Conservation (phyloP, 805 yeast species). For the Brettanomyces bruxellensis region DNA sequence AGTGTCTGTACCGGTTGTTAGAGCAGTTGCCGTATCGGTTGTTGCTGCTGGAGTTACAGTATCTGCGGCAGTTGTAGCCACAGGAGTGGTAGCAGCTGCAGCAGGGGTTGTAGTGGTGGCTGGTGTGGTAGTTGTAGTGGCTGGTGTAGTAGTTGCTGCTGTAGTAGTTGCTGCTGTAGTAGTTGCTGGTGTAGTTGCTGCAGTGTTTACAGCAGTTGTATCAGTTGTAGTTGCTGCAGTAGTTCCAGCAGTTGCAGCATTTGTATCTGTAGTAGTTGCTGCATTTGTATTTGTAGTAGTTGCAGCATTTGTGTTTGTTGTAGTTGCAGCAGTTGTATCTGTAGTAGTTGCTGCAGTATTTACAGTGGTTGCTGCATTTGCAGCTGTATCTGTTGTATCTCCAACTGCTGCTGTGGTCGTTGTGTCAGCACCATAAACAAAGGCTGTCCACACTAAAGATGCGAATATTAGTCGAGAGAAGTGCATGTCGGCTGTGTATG, state of each 20-base stretch:
- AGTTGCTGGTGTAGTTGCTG: conserved; percentile 29
- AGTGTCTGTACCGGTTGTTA: conserved; percentile 5
- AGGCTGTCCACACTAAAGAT: neutral
- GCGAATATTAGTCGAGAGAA: too few species aligned
- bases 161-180: conserved; percentile 3
- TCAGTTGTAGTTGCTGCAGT: conserved; percentile 4
- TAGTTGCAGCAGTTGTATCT: neutral
- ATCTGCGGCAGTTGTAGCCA: conserved; percentile 3
- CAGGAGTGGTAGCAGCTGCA: conserved; percentile 26
- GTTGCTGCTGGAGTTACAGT: conserved; percentile 3
- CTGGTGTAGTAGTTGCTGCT: conserved; percentile 5
- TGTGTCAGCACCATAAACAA: conserved; percentile 1
- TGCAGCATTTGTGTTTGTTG: conserved; percentile 4
- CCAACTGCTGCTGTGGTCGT: conserved; percentile 6
- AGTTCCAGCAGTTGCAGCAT: conserved; percentile 13
- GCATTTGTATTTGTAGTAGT: conserved; percentile 8
- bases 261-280: conserved; percentile 38
- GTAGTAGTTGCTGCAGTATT: conserved; percentile 2
- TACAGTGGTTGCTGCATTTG: conserved; percentile 27
- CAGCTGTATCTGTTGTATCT: conserved; percentile 6
- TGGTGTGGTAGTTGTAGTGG: conserved; percentile 15
- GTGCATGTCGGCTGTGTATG: too few species aligned
- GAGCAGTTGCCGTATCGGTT: conserved; percentile 3
- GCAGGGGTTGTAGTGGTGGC: conserved; percentile 37
- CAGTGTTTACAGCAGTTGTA: conserved; percentile 5